Evolutionary conservation across 1,139 yeast genomes (phyloP).

Genomic region (Hansenula anomala): DNA sequence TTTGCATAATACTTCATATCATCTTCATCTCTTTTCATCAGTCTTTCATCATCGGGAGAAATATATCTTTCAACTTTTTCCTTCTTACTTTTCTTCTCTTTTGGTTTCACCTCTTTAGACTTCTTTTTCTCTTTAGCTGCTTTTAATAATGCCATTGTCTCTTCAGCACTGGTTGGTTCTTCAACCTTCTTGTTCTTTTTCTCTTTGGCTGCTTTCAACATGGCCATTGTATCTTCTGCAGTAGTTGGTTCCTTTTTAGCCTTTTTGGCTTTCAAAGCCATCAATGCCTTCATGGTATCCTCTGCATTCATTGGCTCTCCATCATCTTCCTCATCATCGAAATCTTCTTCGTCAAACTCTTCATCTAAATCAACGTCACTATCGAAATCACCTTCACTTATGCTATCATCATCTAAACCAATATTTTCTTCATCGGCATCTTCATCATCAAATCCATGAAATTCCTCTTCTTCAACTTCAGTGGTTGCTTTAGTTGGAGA

Average conservation of each 20-base stretch:
- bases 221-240: constrained; percentile 31
- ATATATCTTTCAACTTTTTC: constrained; percentile 19
- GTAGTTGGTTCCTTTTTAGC: constrained; percentile 3
- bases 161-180: constrained; percentile 14
- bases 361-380: constrained; percentile 16
- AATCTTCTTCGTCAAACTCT: constrained; percentile 6
- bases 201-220: constrained; percentile 30
- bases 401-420: constrained; percentile 5
- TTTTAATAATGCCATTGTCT: constrained; percentile 37
- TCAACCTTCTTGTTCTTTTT: constrained; percentile 6
- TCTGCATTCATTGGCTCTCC: constrained; percentile 23
- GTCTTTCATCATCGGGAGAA: constrained; percentile 38
- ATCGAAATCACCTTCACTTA: constrained; percentile 12
- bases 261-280: constrained; percentile 34
- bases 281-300: constrained; percentile 40
- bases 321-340: constrained; percentile 14
- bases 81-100: constrained; percentile 11
- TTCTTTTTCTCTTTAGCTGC: constrained; percentile 20
- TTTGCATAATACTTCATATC: constrained; percentile 83
- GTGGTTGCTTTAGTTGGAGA: too few species aligned
- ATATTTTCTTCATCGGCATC: constrained; percentile 5
- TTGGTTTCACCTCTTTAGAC: too few species aligned
- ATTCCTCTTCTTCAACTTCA: constrained; percentile 8
- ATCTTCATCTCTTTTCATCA: constrained; percentile 59
- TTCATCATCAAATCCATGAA: constrained; percentile 5